phyloP scores from a whole-genome alignment of 2,329 filamentous ascomycete species.

The Ascochyta clinopodiicola region DNA sequence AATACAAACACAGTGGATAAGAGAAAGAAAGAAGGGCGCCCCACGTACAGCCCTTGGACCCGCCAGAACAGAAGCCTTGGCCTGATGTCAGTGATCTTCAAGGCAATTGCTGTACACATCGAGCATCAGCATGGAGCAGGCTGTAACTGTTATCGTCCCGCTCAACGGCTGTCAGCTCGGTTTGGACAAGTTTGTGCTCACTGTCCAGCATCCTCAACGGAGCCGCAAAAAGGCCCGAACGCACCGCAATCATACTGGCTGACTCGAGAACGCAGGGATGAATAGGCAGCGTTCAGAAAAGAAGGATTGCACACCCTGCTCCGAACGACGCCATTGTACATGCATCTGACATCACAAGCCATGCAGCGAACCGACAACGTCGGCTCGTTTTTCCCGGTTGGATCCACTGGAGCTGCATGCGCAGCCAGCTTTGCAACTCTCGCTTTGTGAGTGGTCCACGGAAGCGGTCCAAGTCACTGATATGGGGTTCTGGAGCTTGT shows the following conservation, averaged over 20 bases:
- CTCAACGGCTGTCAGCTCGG: background rate
- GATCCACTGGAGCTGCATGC: background rate
- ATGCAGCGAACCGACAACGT: background rate
- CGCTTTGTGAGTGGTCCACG: background rate
- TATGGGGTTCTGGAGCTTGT: background rate
- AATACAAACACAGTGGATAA: background rate
- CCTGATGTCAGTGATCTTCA: background rate
- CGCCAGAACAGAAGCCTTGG: background rate
- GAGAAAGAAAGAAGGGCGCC: background rate
- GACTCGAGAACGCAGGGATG: constrained; percentile 8
- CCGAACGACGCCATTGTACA: constrained; percentile 11
- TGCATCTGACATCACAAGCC: constrained; percentile 9
- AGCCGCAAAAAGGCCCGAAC: constrained; percentile 10
- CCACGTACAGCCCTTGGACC: background rate
- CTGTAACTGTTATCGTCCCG: background rate
- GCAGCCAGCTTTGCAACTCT: background rate
- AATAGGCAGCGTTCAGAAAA: background rate
- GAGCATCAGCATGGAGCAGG: background rate
- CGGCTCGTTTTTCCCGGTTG: constrained; percentile 3
- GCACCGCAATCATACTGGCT: constrained; percentile 8
- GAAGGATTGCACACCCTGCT: background rate
- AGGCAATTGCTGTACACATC: background rate
- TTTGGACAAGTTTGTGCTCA: background rate
- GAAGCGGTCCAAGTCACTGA: background rate
- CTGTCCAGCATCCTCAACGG: background rate